Conservation (phyloP, 1,139 yeast species). For the Pichia sp. region DNA sequence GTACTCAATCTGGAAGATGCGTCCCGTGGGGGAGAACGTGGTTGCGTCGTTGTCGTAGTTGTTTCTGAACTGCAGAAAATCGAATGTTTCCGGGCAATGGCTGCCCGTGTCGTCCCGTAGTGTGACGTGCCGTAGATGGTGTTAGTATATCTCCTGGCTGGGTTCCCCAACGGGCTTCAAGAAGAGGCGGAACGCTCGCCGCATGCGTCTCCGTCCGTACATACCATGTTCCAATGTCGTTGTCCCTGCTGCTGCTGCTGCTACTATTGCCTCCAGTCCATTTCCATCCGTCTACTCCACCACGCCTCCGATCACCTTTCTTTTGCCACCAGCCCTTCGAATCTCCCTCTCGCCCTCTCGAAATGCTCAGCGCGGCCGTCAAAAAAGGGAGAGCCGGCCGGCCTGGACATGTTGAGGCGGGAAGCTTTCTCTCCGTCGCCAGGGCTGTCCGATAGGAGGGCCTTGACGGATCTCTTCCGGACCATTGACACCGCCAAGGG, state of each 20-base stretch:
- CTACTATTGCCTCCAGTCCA: too few relatives aligned
- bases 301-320: neutral
- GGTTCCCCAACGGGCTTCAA: neutral
- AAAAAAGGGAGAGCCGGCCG: neutral
- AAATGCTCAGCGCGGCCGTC: slow-evolving; percentile 5
- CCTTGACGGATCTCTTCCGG: too few relatives aligned
- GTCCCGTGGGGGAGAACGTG: slow-evolving; percentile 95
- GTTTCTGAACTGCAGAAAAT: slow-evolving; percentile 68
- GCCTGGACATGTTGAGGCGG: neutral
- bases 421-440: too few relatives aligned
- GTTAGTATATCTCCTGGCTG: neutral
- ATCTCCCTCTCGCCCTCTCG: neutral
- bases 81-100: neutral
- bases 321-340: slow-evolving; percentile 5
- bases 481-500: neutral
- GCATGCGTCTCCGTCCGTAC: neutral
- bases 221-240: neutral
- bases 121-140: neutral
- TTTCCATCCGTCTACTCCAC: too few relatives aligned
- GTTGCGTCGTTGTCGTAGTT: slow-evolving; percentile 98
- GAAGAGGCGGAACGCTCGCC: too few relatives aligned
- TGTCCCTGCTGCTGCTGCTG: neutral
- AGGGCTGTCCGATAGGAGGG: too few relatives aligned
- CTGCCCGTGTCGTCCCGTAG: neutral
- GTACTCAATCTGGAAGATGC: slow-evolving; percentile 92